phyloP scores from a whole-genome alignment of 2,329 filamentous ascomycete species.

The Ceratocystis destructans region DNA sequence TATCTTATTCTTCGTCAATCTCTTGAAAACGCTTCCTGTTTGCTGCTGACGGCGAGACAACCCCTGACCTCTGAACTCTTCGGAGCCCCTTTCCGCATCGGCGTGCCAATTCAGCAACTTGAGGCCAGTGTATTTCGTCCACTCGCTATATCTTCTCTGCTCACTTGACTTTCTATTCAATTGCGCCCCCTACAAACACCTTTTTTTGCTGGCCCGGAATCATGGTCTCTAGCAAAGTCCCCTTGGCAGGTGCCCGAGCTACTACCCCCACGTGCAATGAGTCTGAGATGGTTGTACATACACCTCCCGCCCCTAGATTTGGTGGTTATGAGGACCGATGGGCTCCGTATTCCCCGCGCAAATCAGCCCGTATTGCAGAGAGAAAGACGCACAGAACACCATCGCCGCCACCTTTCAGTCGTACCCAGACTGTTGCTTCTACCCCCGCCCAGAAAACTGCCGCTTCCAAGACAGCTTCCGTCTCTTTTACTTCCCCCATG shows the following conservation, averaged over 20 bases:
- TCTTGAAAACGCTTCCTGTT: background rate
- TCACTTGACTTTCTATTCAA: background rate
- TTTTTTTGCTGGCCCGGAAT: background rate
- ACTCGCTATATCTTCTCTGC: slow-evolving; percentile 1
- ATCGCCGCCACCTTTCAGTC: slow-evolving; percentile 32
- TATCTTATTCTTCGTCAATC: background rate
- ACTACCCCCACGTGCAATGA: slow-evolving; percentile 48
- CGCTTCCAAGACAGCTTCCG: background rate
- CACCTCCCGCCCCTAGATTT: slow-evolving; percentile 47
- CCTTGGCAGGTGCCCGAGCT: slow-evolving; percentile 24
- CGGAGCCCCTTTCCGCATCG: background rate
- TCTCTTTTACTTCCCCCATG: slow-evolving; percentile 23
- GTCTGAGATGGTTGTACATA: slow-evolving; percentile 35
- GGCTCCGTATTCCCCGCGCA: slow-evolving; percentile 59
- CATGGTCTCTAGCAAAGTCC: slow-evolving; percentile 26
- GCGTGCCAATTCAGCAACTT: background rate
- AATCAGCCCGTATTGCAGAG: slow-evolving; percentile 52
- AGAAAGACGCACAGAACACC: slow-evolving; percentile 40
- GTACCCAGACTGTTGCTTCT: slow-evolving; percentile 20
- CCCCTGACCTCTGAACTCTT: background rate
- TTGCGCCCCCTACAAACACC: too few species aligned
- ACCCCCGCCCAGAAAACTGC: slow-evolving; percentile 14
- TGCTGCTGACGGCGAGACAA: background rate
- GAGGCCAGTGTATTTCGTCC: slow-evolving; percentile 11
- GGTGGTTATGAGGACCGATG: slow-evolving; percentile 48